A percentile compares a stretch with the other conserved stretches of the same genome.
Conservation (phyloP, 305 asterid genomes). For the Euphrasia arctica region DNA sequence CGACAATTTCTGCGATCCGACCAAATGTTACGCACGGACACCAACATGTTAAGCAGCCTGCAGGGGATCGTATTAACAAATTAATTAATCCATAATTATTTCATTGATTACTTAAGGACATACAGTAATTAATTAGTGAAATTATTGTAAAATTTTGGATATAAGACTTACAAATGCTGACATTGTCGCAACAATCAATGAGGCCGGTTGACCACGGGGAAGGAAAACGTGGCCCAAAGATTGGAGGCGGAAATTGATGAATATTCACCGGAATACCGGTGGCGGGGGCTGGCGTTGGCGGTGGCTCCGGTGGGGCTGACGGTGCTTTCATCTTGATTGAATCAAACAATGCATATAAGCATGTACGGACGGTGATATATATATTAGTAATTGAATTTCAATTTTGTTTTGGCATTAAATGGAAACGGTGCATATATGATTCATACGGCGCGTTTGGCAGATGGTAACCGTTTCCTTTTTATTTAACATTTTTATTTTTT, state of each 20-base stretch:
- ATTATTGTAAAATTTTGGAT: neutral
- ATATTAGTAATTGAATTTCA: neutral
- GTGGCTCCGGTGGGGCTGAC: constrained; percentile 32
- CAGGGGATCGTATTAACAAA: neutral
- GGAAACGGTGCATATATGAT: constrained; percentile 21
- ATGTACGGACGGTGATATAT: neutral
- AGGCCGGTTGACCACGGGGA: constrained; percentile 49
- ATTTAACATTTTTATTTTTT: neutral
- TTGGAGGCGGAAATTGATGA: constrained; percentile 12
- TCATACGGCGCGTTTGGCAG: too few relatives aligned
- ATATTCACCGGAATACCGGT: constrained; percentile 19
- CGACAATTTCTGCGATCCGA: constrained; percentile 46
- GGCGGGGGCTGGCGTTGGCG: constrained; percentile 15
- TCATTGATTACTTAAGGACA: too few relatives aligned
- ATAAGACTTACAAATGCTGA: constrained; percentile 34
- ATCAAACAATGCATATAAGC: neutral
- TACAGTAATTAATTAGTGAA: neutral
- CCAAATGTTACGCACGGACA: constrained; percentile 60
- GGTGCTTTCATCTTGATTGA: constrained; percentile 23
- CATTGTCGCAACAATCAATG: constrained; percentile 33
- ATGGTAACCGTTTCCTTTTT: constrained; percentile 14
- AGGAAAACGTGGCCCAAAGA: constrained; percentile 20
- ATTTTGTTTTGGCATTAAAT: neutral
- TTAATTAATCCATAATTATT: too few relatives aligned
- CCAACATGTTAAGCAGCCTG: constrained; percentile 53